Evolutionary conservation across 805 yeast species (phyloP), one percentile per base, ranked within the genome.

Genomic region (Tetrapisispora taiwanensis): DNA sequence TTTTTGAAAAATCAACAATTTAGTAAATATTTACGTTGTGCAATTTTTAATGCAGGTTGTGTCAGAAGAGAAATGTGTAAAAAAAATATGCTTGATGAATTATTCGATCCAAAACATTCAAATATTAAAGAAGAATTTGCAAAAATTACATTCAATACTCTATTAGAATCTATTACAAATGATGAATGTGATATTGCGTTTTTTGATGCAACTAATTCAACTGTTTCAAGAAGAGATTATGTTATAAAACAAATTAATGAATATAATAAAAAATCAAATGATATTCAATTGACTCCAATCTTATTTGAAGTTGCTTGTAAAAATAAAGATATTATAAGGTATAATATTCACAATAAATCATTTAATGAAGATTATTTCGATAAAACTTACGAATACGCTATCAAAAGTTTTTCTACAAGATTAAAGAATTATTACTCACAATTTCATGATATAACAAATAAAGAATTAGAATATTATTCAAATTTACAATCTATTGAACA

Each of bases 41-140:
- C 58, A 35, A 79, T 79, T 5, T 83, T 80, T 65, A 83, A 83
- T 55, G 90, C 85, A 17, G 90, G 90, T 2, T 75, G 78, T 53
- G 77, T 84, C 4, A 68, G 90, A 60, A 66, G 90, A 52, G 73
- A 70, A 52, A 73, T 75, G 52, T 73, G 73, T 34, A 47, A 47
- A 15, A 54, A 53, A 36, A 54, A 59, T 35, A 58, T 63, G 14
- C 47, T 67, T n/a, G 60, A 59, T 46, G 75, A 74, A 56, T 57
- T 68, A 37, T 60, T 61, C 30, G 70, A 73, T 53, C 56, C 63
- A 1, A 68, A 72, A 42, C 67, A 73, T 41, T 60, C 66, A 39
- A 58, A 65, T 14, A 67, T 66, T 49, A 60, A 79, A 46, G 81
- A 76, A 47, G 55, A 64, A 39, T 76, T 73, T 67, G 81, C 81